A percentile compares a stretch with the other conserved stretches of the same genome.
Evolutionary conservation across 1,139 yeast species (phyloP).

Genomic region (Candida anutae): DNA sequence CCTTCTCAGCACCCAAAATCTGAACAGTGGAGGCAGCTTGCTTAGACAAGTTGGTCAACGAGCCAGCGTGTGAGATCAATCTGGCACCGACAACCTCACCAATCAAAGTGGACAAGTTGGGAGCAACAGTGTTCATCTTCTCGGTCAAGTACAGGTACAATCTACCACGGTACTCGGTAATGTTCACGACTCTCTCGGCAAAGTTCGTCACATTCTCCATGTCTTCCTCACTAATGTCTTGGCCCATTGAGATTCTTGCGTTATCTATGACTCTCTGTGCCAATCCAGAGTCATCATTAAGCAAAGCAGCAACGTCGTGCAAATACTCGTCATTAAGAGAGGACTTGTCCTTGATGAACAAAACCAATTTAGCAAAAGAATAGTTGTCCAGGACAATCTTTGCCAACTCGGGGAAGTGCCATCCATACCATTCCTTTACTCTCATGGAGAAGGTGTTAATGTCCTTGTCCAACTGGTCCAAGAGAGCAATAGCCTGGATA

Average conservation of each 20-base stretch:
- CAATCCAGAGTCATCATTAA: constrained; percentile 88
- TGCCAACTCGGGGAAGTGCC: constrained; percentile 99
- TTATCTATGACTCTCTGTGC: constrained; percentile 83
- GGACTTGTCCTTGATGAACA: constrained; percentile 81
- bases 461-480: constrained; percentile 96
- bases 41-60: constrained; percentile 89
- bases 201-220: constrained; percentile 84
- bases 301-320: constrained; percentile 82
- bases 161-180: constrained; percentile 87
- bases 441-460: constrained; percentile 98
- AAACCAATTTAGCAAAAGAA: constrained; percentile 74
- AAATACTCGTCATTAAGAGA: constrained; percentile 74
- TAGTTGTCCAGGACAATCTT: constrained; percentile 91
- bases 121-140: constrained; percentile 97
- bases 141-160: constrained; percentile 82
- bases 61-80: constrained; percentile 96
- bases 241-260: constrained; percentile 98
- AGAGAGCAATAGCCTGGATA: constrained; percentile 94
- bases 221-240: constrained; percentile 91
- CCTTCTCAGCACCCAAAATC: constrained; percentile 98
- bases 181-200: constrained; percentile 90
- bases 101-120: constrained; percentile 90
- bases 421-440: constrained; percentile 99
- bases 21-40: constrained; percentile 99
- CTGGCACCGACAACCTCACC: constrained; percentile 99